Conservation (phyloP, 176 grass and related monocot genomes). For the Themeda triandra region DNA sequence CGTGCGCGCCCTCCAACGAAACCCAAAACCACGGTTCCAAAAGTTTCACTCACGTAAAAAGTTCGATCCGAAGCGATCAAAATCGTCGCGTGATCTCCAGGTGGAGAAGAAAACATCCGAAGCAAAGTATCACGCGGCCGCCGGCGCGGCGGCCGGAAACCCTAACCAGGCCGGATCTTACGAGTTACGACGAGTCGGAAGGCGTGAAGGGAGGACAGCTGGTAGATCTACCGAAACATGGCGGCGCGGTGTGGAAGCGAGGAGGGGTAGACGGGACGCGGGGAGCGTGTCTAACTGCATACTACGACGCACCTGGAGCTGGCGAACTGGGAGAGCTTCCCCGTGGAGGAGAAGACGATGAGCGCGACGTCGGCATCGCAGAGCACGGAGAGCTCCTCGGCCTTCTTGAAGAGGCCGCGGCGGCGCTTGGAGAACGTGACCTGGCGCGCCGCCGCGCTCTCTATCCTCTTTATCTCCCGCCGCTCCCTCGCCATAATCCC, state of each 20-base stretch:
- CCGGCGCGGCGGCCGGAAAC: not conserved
- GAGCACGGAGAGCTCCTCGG: slow-evolving; percentile 85
- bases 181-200: not conserved
- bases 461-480: slow-evolving; percentile 81
- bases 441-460: slow-evolving; percentile 85
- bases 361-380: slow-evolving; percentile 92
- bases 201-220: not conserved
- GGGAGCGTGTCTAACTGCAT: not conserved
- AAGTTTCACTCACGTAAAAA: not conserved
- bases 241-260: not conserved
- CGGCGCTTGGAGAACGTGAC: slow-evolving; percentile 96
- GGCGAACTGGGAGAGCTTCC: slow-evolving; percentile 83
- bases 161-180: slow-evolving; percentile 38
- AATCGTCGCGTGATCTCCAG: not conserved
- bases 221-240: slow-evolving; percentile 27
- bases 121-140: not conserved
- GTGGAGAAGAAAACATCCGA: not conserved
- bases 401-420: slow-evolving; percentile 94
- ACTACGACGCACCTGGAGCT: slow-evolving; percentile 58
- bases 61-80: not conserved
- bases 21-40: not conserved
- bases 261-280: not conserved
- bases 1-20: not conserved
- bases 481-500: slow-evolving; percentile 83
- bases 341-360: slow-evolving; percentile 89